Conservation (phyloP, 306 rosid species). For the Fragaria ananassa region DNA sequence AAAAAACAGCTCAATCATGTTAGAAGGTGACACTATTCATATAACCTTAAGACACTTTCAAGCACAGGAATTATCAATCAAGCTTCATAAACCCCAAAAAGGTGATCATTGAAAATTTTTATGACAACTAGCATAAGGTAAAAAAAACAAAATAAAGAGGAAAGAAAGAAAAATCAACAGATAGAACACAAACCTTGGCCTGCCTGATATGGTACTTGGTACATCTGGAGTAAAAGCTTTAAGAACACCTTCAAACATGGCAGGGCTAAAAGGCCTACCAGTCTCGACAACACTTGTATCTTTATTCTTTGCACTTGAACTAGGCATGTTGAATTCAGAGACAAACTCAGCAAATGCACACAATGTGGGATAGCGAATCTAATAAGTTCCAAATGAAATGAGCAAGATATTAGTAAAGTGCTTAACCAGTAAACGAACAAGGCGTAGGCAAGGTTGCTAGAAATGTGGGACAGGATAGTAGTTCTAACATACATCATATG, state of each 20-base stretch:
- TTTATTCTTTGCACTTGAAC: conserved; percentile 39
- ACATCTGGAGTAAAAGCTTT: conserved; percentile 75
- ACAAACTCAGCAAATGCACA: conserved; percentile 72
- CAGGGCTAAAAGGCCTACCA: conserved; percentile 78
- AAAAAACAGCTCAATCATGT: neutral
- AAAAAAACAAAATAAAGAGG: neutral
- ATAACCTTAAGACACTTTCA: neutral
- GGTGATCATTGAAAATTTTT: neutral
- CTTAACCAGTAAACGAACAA: neutral
- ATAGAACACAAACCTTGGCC: conserved; percentile 73
- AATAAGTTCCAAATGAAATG: conserved; percentile 22
- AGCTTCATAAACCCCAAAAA: neutral
- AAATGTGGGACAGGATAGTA: neutral
- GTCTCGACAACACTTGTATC: conserved; percentile 48
- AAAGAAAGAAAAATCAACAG: neutral
- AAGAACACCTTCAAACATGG: conserved; percentile 76
- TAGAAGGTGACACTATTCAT: neutral
- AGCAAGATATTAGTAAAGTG: conserved; percentile 3
- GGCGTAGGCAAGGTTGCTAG: neutral
- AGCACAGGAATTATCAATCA: neutral
- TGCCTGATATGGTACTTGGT: conserved; percentile 57
- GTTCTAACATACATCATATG: conserved; percentile 2
- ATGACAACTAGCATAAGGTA: neutral
- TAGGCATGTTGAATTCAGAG: conserved; percentile 63
- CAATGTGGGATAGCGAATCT: conserved; percentile 79